Evolutionary conservation across 768 basidiomycete genomes (phyloP).

Genomic region (Lactarius tabidus): DNA sequence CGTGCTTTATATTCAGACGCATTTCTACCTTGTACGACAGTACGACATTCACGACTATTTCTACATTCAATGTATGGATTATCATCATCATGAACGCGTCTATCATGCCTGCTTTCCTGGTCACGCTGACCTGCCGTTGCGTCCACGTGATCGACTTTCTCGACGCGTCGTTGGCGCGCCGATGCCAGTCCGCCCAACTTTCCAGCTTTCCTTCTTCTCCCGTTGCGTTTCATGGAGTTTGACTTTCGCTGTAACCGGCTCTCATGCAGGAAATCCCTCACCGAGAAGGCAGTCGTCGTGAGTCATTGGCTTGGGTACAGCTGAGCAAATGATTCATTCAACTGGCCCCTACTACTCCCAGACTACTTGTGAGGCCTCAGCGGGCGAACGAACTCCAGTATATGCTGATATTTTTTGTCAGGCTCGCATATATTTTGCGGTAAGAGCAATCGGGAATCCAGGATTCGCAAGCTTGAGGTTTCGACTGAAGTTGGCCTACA

Average conservation of each 20-base stretch:
- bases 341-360: slow-evolving; percentile 30
- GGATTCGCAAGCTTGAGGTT: neutral
- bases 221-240: slow-evolving; percentile 51
- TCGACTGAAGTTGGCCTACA: slow-evolving; percentile 29
- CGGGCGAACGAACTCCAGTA: neutral
- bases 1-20: slow-evolving; percentile 17
- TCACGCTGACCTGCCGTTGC: neutral
- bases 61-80: slow-evolving; percentile 9
- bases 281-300: slow-evolving; percentile 84
- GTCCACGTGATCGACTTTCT: slow-evolving; percentile 7
- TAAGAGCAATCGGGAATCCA: slow-evolving; percentile 27
- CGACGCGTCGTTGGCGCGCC: neutral
- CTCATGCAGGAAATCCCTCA: slow-evolving; percentile 61
- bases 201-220: neutral
- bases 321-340: neutral
- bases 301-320: slow-evolving; percentile 29
- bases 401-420: slow-evolving; percentile 30
- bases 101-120: no score
- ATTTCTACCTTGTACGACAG: slow-evolving; percentile 20
- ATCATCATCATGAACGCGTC: no score
- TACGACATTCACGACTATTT: neutral
- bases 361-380: slow-evolving; percentile 50
- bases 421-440: slow-evolving; percentile 88
- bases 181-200: neutral
- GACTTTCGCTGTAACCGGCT: slow-evolving; percentile 78